Conservation (phyloP, 257 asterid genomes). For the Solanum pinnatisectum region DNA sequence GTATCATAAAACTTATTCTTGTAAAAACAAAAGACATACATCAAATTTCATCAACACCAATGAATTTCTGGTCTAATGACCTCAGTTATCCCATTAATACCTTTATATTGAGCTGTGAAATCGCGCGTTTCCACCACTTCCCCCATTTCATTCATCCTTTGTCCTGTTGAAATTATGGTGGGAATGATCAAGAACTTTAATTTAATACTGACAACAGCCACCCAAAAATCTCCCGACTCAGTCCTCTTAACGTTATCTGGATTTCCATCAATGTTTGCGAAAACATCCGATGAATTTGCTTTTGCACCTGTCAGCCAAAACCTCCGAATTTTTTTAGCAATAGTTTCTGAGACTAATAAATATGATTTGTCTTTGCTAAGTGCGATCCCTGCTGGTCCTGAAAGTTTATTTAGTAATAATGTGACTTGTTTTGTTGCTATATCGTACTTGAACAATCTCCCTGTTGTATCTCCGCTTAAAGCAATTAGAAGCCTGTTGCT, state of each 20-base stretch:
- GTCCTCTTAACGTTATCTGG: not conserved
- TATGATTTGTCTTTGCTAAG: not conserved
- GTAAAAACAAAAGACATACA: not conserved
- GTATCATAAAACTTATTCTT: not conserved
- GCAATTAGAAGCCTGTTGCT: not conserved
- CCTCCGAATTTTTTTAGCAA: not conserved
- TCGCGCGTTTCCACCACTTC: not conserved
- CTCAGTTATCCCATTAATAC: not conserved
- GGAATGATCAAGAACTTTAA: not conserved
- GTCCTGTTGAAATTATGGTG: not conserved
- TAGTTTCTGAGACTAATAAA: not conserved
- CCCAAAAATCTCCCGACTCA: not conserved
- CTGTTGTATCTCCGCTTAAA: not conserved
- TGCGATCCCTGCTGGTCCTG: not conserved
- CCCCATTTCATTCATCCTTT: not conserved
- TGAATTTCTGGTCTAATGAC: not conserved
- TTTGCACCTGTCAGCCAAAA: not conserved
- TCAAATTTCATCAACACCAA: not conserved
- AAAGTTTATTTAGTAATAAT: not conserved
- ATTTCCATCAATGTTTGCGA: not conserved
- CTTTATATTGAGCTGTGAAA: not conserved
- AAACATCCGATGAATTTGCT: not conserved
- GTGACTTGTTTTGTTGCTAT: not conserved
- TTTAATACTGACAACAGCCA: not conserved
- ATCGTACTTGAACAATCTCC: not conserved